Evolutionary conservation across 2,329 filamentous ascomycete genomes (phyloP).

Genomic region (Parastagonospora avenae): DNA sequence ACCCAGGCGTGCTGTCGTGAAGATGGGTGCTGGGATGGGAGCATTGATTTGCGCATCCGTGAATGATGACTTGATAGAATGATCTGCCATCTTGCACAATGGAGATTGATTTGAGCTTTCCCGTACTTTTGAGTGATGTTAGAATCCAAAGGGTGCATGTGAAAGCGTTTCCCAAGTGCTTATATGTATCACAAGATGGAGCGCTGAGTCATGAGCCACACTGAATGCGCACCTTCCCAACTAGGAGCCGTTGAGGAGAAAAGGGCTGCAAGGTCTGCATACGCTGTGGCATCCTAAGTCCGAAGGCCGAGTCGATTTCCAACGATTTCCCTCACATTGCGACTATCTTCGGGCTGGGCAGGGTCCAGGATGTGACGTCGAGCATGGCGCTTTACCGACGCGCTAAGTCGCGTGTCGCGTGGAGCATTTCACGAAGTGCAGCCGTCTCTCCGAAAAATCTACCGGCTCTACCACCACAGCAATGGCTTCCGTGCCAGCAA

Average conservation of each 20-base stretch:
- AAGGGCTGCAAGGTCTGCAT: too few species aligned
- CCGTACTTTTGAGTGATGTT: too few species aligned
- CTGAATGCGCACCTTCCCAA: background rate
- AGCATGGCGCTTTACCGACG: slow-evolving; percentile 18
- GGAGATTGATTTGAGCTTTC: background rate
- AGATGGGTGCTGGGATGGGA: slow-evolving; percentile 35
- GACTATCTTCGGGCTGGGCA: background rate
- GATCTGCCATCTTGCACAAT: background rate
- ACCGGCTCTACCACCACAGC: slow-evolving; percentile 3
- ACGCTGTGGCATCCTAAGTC: too few species aligned
- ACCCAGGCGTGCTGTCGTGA: slow-evolving; percentile 32
- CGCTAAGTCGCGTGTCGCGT: slow-evolving; percentile 34
- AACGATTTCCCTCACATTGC: background rate
- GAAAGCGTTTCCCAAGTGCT: too few species aligned
- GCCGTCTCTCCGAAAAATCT: background rate
- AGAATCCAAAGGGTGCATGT: too few species aligned
- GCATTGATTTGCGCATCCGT: slow-evolving; percentile 15
- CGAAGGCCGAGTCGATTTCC: background rate
- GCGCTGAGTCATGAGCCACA: background rate
- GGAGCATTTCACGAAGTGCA: slow-evolving; percentile 3
- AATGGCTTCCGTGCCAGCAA: slow-evolving; percentile 31
- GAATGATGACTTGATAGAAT: slow-evolving; percentile 13
- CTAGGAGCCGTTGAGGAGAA: too few species aligned
- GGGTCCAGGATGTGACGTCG: slow-evolving; percentile 13
- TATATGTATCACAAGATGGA: too few species aligned